A percentile compares a stretch with the other conserved stretches of the same genome.
phyloP scores from a whole-genome alignment of 2,329 filamentous ascomycete species.

The Talaromyces pinophilus region DNA sequence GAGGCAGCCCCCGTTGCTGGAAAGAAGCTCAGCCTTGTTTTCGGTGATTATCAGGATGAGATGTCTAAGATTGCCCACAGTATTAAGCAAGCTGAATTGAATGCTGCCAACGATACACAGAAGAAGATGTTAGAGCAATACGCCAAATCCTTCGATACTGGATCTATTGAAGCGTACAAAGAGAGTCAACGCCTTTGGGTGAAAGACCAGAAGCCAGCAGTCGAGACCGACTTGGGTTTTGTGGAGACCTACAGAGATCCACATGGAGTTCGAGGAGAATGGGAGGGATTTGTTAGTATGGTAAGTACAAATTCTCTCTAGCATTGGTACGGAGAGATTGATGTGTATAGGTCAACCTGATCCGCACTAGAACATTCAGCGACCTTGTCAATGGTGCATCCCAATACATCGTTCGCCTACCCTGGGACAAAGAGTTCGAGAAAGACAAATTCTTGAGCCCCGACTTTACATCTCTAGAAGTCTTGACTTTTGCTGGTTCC shows the following conservation, averaged over 20 bases:
- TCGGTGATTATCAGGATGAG: slow-evolving; percentile 72
- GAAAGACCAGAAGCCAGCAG: slow-evolving; percentile 74
- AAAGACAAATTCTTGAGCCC: slow-evolving; percentile 95
- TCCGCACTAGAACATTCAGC: slow-evolving; percentile 84
- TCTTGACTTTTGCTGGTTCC: slow-evolving; percentile 73
- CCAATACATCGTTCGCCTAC: slow-evolving; percentile 80
- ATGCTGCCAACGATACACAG: slow-evolving; percentile 73
- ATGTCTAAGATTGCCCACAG: slow-evolving; percentile 68
- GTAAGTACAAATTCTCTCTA: slow-evolving; percentile 33
- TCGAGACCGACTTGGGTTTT: slow-evolving; percentile 81
- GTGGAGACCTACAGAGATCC: slow-evolving; percentile 86
- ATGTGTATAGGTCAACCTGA: slow-evolving; percentile 67
- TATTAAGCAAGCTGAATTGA: slow-evolving; percentile 67
- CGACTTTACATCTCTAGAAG: slow-evolving; percentile 93
- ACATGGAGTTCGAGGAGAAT: slow-evolving; percentile 76
- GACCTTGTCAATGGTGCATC: slow-evolving; percentile 81
- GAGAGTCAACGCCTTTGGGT: slow-evolving; percentile 81
- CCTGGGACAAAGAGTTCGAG: slow-evolving; percentile 86
- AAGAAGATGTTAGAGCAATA: slow-evolving; percentile 73
- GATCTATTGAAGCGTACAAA: slow-evolving; percentile 76
- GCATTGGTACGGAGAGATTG: slow-evolving; percentile 33
- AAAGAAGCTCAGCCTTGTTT: slow-evolving; percentile 69
- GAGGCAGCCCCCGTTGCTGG: slow-evolving; percentile 61
- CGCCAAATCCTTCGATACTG: slow-evolving; percentile 70
- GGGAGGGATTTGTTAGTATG: slow-evolving; percentile 78